phyloP scores from a whole-genome alignment of 2,329 filamentous ascomycete species.

The Beauveria scarabaeidicola region DNA sequence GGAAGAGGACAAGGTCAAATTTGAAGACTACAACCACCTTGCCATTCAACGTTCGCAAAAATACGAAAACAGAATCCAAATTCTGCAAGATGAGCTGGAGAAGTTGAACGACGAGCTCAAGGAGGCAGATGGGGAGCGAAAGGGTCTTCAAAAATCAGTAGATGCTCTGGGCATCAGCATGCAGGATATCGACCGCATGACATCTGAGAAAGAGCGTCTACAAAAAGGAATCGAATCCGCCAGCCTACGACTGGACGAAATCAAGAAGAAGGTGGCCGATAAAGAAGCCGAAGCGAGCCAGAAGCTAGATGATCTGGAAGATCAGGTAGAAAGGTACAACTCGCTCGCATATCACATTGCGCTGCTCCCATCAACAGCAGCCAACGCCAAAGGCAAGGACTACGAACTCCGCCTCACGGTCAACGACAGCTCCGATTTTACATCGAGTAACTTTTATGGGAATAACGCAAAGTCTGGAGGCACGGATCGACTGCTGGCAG shows the following conservation, averaged over 20 bases:
- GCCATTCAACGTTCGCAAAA: constrained; percentile 82
- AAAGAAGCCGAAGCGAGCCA: constrained; percentile 80
- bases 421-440: constrained; percentile 70
- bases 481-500: constrained; percentile 71
- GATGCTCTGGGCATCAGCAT: constrained; percentile 93
- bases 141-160: constrained; percentile 72
- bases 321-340: constrained; percentile 84
- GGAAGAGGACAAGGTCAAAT: constrained; percentile 90
- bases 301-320: constrained; percentile 88
- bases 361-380: constrained; percentile 74
- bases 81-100: constrained; percentile 79
- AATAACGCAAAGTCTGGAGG: constrained; percentile 24
- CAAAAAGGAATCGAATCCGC: constrained; percentile 79
- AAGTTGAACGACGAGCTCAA: constrained; percentile 67
- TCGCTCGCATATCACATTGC: constrained; percentile 89
- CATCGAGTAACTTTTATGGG: constrained; percentile 47
- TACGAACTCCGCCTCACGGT: constrained; percentile 82
- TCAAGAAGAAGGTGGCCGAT: constrained; percentile 72
- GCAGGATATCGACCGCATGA: constrained; percentile 99
- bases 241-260: constrained; percentile 68
- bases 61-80: constrained; percentile 69
- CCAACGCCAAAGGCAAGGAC: constrained; percentile 75
- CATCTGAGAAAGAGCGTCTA: constrained; percentile 85
- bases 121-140: constrained; percentile 74
- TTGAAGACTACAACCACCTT: constrained; percentile 85